Evolutionary conservation across 345 rosid species (phyloP).

Genomic region (Cardamine occulta): DNA sequence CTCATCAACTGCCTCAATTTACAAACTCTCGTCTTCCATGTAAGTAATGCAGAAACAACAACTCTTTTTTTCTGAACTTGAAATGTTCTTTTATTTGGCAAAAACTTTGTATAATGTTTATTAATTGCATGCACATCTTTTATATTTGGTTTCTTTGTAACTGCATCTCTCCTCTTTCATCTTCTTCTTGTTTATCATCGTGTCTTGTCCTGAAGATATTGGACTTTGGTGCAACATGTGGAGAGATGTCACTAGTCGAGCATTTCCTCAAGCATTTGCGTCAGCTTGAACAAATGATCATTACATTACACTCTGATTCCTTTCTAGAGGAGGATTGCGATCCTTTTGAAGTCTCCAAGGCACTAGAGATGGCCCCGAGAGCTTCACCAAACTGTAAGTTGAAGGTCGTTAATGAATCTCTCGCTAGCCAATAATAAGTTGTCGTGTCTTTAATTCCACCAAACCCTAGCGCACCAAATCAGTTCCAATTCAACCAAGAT

Average conservation of each 20-base stretch:
- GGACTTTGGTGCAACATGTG: conserved; percentile 32
- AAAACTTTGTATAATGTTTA: no score
- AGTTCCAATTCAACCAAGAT: no score
- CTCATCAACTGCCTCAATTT: conserved; percentile 28
- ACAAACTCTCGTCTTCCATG: conserved; percentile 30
- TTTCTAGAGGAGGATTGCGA: background rate
- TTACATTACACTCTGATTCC: background rate
- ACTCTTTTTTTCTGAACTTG: background rate
- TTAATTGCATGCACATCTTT: no score
- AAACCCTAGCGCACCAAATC: no score
- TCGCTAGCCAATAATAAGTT: no score
- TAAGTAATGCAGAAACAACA: background rate
- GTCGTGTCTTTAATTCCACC: no score
- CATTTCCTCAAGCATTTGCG: conserved; percentile 16
- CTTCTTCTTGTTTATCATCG: conserved; percentile 6
- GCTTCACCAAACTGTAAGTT: conserved; percentile 25
- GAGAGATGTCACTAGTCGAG: conserved; percentile 26
- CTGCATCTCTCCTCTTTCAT: background rate
- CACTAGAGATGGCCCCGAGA: conserved; percentile 12
- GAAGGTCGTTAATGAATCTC: background rate
- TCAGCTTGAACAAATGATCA: conserved; percentile 5
- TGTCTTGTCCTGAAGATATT: conserved; percentile 23
- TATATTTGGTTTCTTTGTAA: conserved; percentile 9
- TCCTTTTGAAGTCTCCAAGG: background rate
- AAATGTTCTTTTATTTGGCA: no score